A percentile compares a stretch with the other conserved stretches of the same genome.
phyloP scores from a whole-genome alignment of 768 basidiomycete genomes.

The Macrolepiota fuliginosa region DNA sequence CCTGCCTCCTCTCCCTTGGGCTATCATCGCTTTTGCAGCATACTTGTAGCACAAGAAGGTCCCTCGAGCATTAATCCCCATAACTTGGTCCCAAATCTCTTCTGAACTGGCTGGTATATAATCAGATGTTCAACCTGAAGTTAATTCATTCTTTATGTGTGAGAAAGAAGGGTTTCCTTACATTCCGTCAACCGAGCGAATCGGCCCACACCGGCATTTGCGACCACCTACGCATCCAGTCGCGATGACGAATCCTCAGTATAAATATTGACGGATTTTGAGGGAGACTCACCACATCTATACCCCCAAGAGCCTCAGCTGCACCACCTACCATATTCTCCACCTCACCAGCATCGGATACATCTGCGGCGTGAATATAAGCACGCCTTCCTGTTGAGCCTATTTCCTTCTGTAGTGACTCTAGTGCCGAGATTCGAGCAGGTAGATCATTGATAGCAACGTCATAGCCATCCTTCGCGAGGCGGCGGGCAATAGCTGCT shows the following conservation, averaged over 20 bases:
- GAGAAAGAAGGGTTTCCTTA: background rate
- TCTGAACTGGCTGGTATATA: slow-evolving; percentile 26
- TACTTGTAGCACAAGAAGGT: too few relatives aligned
- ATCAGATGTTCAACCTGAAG: background rate
- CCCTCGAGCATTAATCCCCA: slow-evolving; percentile 57
- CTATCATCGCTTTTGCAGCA: too few relatives aligned
- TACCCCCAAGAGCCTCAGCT: slow-evolving; percentile 15
- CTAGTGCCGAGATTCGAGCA: slow-evolving; percentile 13
- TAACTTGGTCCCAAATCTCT: slow-evolving; percentile 37
- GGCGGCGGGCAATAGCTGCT: slow-evolving; percentile 37
- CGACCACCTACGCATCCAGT: slow-evolving; percentile 4
- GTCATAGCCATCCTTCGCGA: slow-evolving; percentile 43
- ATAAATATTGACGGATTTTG: background rate
- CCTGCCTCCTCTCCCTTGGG: slow-evolving; percentile 46
- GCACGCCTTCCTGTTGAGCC: slow-evolving; percentile 14
- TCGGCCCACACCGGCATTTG: slow-evolving; percentile 5
- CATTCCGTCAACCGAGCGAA: background rate
- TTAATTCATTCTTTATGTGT: background rate
- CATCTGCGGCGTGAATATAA: slow-evolving; percentile 16
- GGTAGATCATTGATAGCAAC: slow-evolving; percentile 38
- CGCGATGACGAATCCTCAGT: background rate
- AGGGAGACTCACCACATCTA: slow-evolving; percentile 20
- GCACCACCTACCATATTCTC: slow-evolving; percentile 19
- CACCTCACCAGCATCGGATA: slow-evolving; percentile 17
- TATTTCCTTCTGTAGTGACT: too few relatives aligned